These are phyloP conservation scores for Yamagishiella unicocca DNA, from an alignment of 139 green algal species.

Conservation along the genomic window DNA sequence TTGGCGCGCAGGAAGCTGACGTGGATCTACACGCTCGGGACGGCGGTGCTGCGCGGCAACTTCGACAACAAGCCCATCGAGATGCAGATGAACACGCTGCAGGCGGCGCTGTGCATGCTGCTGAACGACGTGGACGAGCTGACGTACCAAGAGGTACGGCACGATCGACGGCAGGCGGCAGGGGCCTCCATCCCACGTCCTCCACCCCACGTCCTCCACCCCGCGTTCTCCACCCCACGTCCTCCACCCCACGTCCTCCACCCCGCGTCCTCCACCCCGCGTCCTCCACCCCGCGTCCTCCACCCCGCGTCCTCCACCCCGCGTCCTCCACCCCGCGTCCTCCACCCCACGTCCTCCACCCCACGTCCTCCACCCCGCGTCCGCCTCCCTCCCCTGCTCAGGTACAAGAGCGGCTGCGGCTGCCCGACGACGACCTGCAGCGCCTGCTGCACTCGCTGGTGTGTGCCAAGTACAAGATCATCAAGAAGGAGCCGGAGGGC, in stretches of 20 bases:
- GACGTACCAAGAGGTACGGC: slow-evolving; percentile 26
- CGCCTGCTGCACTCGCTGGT: slow-evolving; percentile 90
- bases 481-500: slow-evolving; percentile 84
- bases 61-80: slow-evolving; percentile 92
- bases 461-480: slow-evolving; percentile 92
- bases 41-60: slow-evolving; percentile 82
- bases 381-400: no score
- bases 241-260: no score
- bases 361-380: no score
- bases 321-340: no score
- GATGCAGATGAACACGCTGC: slow-evolving; percentile 87
- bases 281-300: no score
- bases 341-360: no score
- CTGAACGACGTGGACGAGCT: slow-evolving; percentile 49
- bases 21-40: slow-evolving; percentile 96
- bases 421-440: slow-evolving; percentile 90
- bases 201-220: no score
- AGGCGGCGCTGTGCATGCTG: slow-evolving; percentile 55
- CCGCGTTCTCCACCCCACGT: no score
- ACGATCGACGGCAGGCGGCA: background rate
- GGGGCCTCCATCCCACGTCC: background rate
- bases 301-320: no score
- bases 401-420: slow-evolving; percentile 84
- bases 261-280: no score
- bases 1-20: slow-evolving; percentile 81